Conservation (phyloP, 169 alveolate genomes). For the Hammondia hammondi region DNA sequence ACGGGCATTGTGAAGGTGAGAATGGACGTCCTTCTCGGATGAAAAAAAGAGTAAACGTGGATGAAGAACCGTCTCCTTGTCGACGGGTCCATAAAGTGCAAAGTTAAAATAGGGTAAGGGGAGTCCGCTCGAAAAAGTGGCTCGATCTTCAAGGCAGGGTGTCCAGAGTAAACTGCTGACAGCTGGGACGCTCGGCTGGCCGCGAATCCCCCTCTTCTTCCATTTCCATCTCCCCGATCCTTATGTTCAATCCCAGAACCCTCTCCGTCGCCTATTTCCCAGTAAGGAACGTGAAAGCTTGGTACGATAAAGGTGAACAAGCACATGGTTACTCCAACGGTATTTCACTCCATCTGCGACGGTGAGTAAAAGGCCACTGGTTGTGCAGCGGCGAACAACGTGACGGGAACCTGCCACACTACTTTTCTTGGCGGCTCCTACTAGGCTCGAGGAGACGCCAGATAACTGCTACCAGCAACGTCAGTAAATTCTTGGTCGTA, state of each 20-base stretch:
- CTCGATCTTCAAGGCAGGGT: conserved; percentile 20
- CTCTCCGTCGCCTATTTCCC: neutral
- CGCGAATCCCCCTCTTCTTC: neutral
- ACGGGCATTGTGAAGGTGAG: neutral
- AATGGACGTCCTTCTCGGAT: neutral
- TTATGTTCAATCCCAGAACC: neutral
- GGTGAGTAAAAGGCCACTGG: neutral
- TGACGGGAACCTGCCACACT: too few species aligned
- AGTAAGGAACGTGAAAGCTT: neutral
- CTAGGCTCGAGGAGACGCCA: too few species aligned
- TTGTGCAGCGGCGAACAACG: too few species aligned
- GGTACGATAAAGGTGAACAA: conserved; percentile 8
- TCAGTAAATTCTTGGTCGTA: too few species aligned
- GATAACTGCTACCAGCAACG: too few species aligned
- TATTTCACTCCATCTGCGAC: neutral
- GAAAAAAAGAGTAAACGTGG: conserved; percentile 11
- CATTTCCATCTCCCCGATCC: neutral
- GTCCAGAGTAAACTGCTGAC: neutral
- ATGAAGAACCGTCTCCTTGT: neutral
- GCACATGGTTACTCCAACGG: neutral
- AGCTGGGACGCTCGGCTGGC: neutral
- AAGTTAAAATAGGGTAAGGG: neutral
- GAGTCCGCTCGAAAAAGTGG: conserved; percentile 1
- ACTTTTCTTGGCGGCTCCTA: too few species aligned
- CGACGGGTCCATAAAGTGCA: conserved; percentile 6